Conservation (phyloP, 169 alveolate genomes). For the Plasmodium cynomolgi region DNA sequence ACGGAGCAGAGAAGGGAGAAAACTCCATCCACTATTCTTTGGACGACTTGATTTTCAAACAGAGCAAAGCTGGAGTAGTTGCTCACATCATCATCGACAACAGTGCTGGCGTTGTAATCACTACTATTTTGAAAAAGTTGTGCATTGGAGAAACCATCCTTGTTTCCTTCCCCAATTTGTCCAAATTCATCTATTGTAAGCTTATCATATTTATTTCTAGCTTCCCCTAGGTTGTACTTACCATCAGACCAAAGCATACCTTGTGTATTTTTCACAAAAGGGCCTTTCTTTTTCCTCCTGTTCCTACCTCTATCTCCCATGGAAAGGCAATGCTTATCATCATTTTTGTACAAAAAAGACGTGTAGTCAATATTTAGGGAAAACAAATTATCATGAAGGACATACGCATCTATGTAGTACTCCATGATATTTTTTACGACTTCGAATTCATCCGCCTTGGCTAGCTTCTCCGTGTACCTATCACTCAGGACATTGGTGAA, state of each 20-base stretch:
- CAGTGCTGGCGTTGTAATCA: not conserved
- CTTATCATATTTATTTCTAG: not conserved
- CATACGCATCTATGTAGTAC: constrained; percentile 91
- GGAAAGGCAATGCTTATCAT: constrained; percentile 46
- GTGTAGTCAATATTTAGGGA: constrained; percentile 89
- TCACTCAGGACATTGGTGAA: constrained; percentile 91
- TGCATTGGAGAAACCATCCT: not conserved
- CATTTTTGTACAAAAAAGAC: constrained; percentile 84
- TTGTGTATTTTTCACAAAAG: not conserved
- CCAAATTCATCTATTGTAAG: constrained; percentile 36
- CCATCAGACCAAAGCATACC: not conserved
- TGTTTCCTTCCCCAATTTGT: not conserved
- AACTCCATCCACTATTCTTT: constrained; percentile 37
- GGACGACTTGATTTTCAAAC: constrained; percentile 16
- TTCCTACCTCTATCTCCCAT: not conserved
- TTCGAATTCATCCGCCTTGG: constrained; percentile 93
- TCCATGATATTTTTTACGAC: constrained; percentile 92
- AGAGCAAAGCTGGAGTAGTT: not conserved
- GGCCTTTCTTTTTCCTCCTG: constrained; percentile 57
- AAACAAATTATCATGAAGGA: constrained; percentile 89
- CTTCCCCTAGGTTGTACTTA: not conserved
- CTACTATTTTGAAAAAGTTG: not conserved
- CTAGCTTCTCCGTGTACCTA: constrained; percentile 90
- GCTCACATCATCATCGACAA: not conserved
- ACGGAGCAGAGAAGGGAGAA: constrained; percentile 35